Evolutionary conservation across 345 rosid species (phyloP), one percentile per base, ranked within the genome.

Genomic region (Kandelia obovata): DNA sequence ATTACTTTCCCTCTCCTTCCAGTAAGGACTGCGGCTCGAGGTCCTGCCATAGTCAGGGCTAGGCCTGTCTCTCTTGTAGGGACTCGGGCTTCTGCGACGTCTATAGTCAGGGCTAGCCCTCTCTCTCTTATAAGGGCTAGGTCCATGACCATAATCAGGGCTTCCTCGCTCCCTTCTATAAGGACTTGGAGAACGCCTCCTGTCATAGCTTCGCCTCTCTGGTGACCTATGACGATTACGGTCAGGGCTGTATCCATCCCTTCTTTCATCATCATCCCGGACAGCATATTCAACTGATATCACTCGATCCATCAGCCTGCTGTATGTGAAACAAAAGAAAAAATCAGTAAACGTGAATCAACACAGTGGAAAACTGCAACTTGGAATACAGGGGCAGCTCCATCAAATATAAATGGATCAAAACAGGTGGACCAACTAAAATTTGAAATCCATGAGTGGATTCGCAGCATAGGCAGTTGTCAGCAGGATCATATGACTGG

Each of bases 261-360:
- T 87, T 51, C 83, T 81, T 0, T 88, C 90, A 74, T 85, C 96
- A 58, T 88, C 97, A 85, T 89, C 96, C 37, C 90, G 87, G 70
- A 71, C 86, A 5, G 97, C 96, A 86, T 88, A 88, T 82, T 92
- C 97, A 68, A 92, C 96, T 2, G 94, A 89, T 77, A 92, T 92
- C 58, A 88, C 90, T 57, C 84, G 82, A 68, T 89, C 96, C 84
- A 82, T 85, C 83, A 92, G 79, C 86, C 88, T 89, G 85, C 97
- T 89, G 90, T 78, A 73, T 7, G 17, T 20, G 39, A 4, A 51
- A 57, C 26, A 11, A 39, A 52, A n/a, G 34, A 16, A 31, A 8
- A 20, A 31, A 49, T 23, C 8, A 49, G n/a, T 15, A 26, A 46
- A 26, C 13, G 5, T 43, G 17, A 1, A 43, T 26, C 30, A 56